A percentile compares a stretch with the other conserved stretches of the same genome.
phyloP scores from a whole-genome alignment of 129 eudicot genomes.

The Cynara cardunculus region DNA sequence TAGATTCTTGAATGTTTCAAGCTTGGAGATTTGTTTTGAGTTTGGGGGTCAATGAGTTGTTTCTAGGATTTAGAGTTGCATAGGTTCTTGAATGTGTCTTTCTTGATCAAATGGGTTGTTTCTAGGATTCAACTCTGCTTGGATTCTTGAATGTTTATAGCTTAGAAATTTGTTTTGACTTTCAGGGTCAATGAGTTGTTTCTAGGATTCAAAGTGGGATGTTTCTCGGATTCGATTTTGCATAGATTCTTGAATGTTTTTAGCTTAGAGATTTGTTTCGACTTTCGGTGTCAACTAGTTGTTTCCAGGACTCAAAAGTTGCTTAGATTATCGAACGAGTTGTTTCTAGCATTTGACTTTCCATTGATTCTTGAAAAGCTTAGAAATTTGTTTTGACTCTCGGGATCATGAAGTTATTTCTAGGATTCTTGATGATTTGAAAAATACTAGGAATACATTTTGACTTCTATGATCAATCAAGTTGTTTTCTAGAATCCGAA shows the following conservation, averaged over 20 bases:
- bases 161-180: too few relatives aligned
- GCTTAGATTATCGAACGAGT: neutral
- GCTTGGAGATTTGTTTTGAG: neutral
- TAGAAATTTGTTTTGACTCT: neutral
- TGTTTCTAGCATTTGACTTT: neutral
- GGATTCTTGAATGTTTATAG: neutral
- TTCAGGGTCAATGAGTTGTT: neutral
- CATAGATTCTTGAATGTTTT: neutral
- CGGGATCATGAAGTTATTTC: neutral
- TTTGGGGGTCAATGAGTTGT: neutral
- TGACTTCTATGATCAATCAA: neutral
- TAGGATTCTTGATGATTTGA: neutral
- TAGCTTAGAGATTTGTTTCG: neutral
- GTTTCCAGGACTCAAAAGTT: neutral
- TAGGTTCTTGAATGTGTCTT: too few relatives aligned
- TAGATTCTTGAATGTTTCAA: neutral
- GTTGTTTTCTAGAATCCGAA: neutral
- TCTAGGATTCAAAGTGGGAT: neutral
- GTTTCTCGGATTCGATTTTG: neutral
- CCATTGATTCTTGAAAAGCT: neutral
- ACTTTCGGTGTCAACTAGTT: neutral
- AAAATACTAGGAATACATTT: neutral
- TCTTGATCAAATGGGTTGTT: neutral
- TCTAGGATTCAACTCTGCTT: neutral
- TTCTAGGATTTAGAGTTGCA: neutral